These are phyloP conservation scores for Astragalus membranaceus DNA, from an alignment of 306 rosid species.

Conservation along the genomic window DNA sequence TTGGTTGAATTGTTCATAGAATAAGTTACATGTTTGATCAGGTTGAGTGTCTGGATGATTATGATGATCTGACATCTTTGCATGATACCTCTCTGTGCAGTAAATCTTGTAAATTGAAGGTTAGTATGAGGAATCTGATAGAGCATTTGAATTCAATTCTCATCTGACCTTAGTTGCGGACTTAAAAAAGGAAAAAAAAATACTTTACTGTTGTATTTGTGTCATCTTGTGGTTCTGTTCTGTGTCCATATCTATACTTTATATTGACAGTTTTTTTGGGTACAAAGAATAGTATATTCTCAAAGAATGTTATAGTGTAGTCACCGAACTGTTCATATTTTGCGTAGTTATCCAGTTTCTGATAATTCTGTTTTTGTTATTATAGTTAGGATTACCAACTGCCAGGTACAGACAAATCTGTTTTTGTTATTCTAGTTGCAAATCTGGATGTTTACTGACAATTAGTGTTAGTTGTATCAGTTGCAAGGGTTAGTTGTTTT, in stretches of 20 bases:
- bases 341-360: not conserved
- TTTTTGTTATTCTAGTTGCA: no score
- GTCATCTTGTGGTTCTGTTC: not conserved
- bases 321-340: not conserved
- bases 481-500: no score
- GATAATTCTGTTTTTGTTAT: not conserved
- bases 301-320: not conserved
- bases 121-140: conserved; percentile 23
- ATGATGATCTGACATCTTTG: conserved; percentile 17
- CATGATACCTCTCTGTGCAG: conserved; percentile 31
- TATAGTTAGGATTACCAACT: not conserved
- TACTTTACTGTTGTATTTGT: not conserved
- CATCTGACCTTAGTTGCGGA: not conserved
- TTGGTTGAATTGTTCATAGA: conserved; percentile 16
- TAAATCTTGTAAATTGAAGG: conserved; percentile 69
- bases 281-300: no score
- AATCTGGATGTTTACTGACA: no score
- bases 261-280: not conserved
- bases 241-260: not conserved
- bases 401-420: no score
- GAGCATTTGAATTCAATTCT: conserved; percentile 6
- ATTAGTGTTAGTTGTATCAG: no score
- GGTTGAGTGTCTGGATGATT: conserved; percentile 43
- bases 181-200: not conserved
- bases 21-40: conserved; percentile 32